Evolutionary conservation across 75 land plant species (phyloP).

Genomic region (Picea sitchensis): DNA sequence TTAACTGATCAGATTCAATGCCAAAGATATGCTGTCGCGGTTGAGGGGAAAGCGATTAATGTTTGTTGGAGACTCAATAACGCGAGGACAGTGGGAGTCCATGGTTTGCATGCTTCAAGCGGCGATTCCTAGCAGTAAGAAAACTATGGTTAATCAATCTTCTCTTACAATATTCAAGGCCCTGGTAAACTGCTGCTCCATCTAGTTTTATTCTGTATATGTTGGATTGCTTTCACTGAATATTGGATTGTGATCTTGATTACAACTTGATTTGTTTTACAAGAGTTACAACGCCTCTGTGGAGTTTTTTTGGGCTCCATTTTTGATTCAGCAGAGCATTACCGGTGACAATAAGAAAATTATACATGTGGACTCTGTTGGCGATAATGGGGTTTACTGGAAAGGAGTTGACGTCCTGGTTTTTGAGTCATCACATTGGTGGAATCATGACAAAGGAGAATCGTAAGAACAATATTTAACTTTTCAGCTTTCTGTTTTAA

Average conservation of each 20-base stretch:
- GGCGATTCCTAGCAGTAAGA: constrained; percentile 24
- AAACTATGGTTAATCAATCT: constrained; percentile 6
- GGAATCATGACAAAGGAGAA: constrained; percentile 36
- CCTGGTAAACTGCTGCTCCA: constrained; percentile 19
- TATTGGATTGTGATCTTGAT: too few species aligned
- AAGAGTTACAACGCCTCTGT: not conserved
- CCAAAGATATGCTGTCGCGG: constrained; percentile 31
- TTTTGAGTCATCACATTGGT: constrained; percentile 87
- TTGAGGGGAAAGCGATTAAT: constrained; percentile 64
- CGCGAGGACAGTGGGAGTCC: constrained; percentile 79
- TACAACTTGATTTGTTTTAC: too few species aligned
- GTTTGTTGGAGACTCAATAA: constrained; percentile 88
- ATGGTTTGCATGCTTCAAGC: constrained; percentile 56
- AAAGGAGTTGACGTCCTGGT: constrained; percentile 59
- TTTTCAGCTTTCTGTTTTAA: too few species aligned
- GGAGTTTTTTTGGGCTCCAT: not conserved
- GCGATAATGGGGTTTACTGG: constrained; percentile 54
- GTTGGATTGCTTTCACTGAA: not conserved
- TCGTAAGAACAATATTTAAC: too few species aligned
- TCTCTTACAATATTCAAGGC: constrained; percentile 19
- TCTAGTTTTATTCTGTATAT: not conserved
- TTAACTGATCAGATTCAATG: constrained; percentile 47
- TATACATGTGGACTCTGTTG: constrained; percentile 47
- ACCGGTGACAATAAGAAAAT: constrained; percentile 13
- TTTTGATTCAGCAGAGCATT: not conserved